Percentiles rank a stretch among this genome's conserved stretches.
Conservation (phyloP, 2,329 filamentous ascomycete species). For the Stachybotrys chlorohalonatus region DNA sequence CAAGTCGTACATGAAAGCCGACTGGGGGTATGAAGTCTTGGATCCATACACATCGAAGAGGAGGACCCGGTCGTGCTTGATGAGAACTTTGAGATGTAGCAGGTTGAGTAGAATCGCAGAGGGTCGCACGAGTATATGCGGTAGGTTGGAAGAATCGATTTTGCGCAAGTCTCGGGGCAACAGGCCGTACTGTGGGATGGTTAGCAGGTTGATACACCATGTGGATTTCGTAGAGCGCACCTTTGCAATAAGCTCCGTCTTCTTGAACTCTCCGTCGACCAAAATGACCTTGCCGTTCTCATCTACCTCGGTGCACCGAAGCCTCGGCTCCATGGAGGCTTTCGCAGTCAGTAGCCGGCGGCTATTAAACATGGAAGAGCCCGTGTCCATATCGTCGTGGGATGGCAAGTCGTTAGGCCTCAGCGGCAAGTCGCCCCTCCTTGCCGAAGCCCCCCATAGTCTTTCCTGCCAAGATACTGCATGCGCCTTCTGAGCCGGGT, state of each 20-base stretch:
- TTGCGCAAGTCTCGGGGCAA: slow-evolving; percentile 92
- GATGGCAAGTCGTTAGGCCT: slow-evolving; percentile 51
- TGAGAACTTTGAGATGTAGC: slow-evolving; percentile 89
- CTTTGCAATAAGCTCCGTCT: slow-evolving; percentile 93
- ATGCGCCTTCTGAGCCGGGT: slow-evolving; percentile 9
- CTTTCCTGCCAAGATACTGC: slow-evolving; percentile 37
- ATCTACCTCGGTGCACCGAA: slow-evolving; percentile 93
- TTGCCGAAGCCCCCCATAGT: slow-evolving; percentile 33
- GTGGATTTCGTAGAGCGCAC: slow-evolving; percentile 30
- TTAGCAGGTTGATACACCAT: slow-evolving; percentile 1
- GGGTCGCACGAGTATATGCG: slow-evolving; percentile 88
- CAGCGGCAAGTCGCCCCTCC: slow-evolving; percentile 29
- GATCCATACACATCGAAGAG: slow-evolving; percentile 96
- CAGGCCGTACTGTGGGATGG: slow-evolving; percentile 62
- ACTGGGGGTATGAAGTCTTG: slow-evolving; percentile 89
- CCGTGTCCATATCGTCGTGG: slow-evolving; percentile 48
- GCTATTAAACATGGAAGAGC: slow-evolving; percentile 52
- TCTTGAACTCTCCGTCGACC: slow-evolving; percentile 93
- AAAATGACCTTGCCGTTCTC: slow-evolving; percentile 86
- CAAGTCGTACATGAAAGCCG: slow-evolving; percentile 94
- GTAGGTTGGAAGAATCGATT: slow-evolving; percentile 92
- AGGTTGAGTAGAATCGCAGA: slow-evolving; percentile 92
- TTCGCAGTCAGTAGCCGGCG: slow-evolving; percentile 65
- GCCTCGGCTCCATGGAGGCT: slow-evolving; percentile 71
- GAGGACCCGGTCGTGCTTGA: slow-evolving; percentile 88